These are phyloP conservation scores for Oryza rufipogon DNA, from an alignment of 176 grass and related monocot species.

Conservation along the genomic window DNA sequence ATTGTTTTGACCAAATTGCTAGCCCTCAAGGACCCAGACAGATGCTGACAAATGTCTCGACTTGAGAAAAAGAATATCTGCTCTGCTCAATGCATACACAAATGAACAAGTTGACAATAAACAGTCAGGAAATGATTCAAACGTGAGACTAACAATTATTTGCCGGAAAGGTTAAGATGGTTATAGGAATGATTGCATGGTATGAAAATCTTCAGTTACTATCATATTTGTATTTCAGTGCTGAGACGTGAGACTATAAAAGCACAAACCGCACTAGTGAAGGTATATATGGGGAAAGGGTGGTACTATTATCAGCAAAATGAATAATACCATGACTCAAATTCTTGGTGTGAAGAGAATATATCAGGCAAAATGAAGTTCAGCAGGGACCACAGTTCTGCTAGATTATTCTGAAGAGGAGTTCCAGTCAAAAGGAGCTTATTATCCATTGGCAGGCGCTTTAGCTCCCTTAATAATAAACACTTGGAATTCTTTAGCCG, in stretches of 20 bases:
- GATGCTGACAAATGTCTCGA: conserved; percentile 7
- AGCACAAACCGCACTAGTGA: background rate
- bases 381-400: conserved; percentile 96
- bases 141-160: conserved; percentile 8
- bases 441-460: conserved; percentile 85
- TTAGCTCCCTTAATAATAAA: conserved; percentile 75
- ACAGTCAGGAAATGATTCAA: background rate
- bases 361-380: conserved; percentile 99
- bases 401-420: conserved; percentile 95
- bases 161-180: background rate
- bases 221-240: conserved; percentile 12
- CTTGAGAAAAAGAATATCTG: background rate
- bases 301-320: background rate
- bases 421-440: conserved; percentile 97
- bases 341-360: conserved; percentile 88
- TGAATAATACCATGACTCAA: conserved; percentile 91
- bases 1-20: background rate
- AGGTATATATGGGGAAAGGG: conserved; percentile 14
- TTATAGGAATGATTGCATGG: background rate
- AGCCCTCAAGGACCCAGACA: background rate
- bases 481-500: conserved; percentile 94
- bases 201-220: background rate
- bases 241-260: background rate
- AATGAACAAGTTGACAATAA: background rate
- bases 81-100: background rate